Base-by-base conservation (phyloP, 2,329 filamentous ascomycete species). In the Aspergillus jensenii region DNA sequence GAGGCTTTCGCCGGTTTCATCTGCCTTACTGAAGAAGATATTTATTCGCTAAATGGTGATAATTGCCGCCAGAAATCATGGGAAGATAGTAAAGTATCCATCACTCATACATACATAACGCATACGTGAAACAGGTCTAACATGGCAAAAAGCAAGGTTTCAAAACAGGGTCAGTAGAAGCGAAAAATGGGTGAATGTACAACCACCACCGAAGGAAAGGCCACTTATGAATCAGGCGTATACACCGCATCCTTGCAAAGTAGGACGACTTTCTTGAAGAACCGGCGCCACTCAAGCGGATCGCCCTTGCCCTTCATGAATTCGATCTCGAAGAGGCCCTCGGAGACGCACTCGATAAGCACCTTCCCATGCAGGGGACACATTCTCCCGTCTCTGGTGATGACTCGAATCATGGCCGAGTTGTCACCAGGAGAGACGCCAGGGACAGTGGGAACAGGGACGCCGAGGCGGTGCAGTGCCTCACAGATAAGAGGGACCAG, bases 231-330 rank as follows among this genome's bases (percentile, higher is more conserved):
- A 58, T 83, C 79, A 47, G 84, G 84, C 64, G 82, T 82, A 72
- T 87, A 90, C 45, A 98, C 88, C 8, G 87, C 91, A 71, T 96
- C 91, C 70, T 90, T 90, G 77, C 93, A 96, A 59, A 93, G 80
- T 62, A 96, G 81, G 31, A 90, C 90, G n/a, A 97, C 85, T 74
- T 91, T 93, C 78, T 99, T 99, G 81, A 99, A 99, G 72, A 99
- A 91, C 35, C 95, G 82, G 60, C 95, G 85, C 95, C 96, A 99
- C 78, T 98, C 93, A 50, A 99, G 78, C 5, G 95, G 95, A 78
- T 99, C 95, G 6, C 95, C 95, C 78, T 96, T 97, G 54, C 90
- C 84, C 78, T 99, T 99, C 64, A 96, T 85, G 71, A 99, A 98
- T 52, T 91, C 84, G 27, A 97, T 90, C 73, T 97, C 93, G 23